These are phyloP conservation scores for Neurospora sp. DNA, from an alignment of 2,329 filamentous ascomycete genomes.

Conservation along the genomic window DNA sequence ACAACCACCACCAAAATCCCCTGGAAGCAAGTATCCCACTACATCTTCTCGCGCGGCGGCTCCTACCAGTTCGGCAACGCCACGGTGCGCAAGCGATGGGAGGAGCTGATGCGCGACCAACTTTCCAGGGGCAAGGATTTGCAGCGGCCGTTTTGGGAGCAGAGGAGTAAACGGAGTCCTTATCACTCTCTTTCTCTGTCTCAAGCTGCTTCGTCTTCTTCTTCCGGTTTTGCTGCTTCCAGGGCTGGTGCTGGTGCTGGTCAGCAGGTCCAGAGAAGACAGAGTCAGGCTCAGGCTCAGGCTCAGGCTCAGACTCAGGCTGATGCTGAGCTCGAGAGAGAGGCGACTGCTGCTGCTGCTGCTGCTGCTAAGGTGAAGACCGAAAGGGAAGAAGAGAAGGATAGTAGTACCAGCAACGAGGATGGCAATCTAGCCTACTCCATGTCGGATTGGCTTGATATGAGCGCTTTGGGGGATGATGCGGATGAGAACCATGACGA, in stretches of 20 bases:
- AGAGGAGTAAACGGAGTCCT: not conserved
- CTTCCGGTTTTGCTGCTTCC: not conserved
- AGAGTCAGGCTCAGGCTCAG: too few species aligned
- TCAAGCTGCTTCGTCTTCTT: not conserved
- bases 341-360: not conserved
- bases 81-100: conserved; percentile 49
- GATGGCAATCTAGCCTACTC: not conserved
- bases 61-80: conserved; percentile 50
- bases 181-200: not conserved
- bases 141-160: conserved; percentile 7
- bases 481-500: not conserved
- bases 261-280: too few species aligned
- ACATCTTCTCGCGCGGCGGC: conserved; percentile 41
- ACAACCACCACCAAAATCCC: conserved; percentile 29
- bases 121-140: not conserved
- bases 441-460: not conserved
- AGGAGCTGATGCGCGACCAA: conserved; percentile 27
- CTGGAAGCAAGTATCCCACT: conserved; percentile 48
- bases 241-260: too few species aligned
- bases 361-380: not conserved
- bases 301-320: too few species aligned
- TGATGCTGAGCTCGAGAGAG: too few species aligned
- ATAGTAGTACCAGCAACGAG: not conserved
- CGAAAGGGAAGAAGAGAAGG: not conserved
- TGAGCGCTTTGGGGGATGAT: not conserved